Base-by-base conservation (phyloP, 2,329 filamentous ascomycete species). In the Ramularia endophylla region DNA sequence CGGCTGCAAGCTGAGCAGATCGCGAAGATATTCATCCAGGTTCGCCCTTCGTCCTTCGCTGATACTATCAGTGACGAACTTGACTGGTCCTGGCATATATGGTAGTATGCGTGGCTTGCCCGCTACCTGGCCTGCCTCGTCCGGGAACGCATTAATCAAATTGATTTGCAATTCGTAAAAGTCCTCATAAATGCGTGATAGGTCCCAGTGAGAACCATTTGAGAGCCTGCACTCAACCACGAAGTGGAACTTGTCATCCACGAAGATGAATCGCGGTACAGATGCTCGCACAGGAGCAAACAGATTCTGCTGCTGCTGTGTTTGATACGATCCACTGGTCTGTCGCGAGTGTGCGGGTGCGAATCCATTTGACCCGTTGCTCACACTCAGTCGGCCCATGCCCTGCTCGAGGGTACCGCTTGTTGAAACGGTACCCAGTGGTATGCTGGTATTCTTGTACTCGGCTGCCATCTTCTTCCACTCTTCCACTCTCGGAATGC, bases 391-490 rank as follows among this genome's bases (percentile, higher is more conserved):
- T 33, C 86, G 77, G 55, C 88, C 83, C 56, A 90, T 69, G 9
- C 74, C 71, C 52, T 77, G 74, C 53, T 75, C 69, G 40, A 71
- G 37, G 19, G 31, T 44, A 8, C 54, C 60, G 12, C 44, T 22
- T 39, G 50, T 57, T 22, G 59, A 53, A 94, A 90, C 66, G 90
- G 94, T 54, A 53, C 92, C 92, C 30, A 98, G 71, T 0, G 89
- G 90, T 61, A 98, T 97, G 67, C 92, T 97, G 64, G 89, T 95
- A 63, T 97, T 95, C 72, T 98, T 98, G 69, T 98, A 98, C 51
- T 95, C 90, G 41, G 90, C 90, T 0, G 92, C 89, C 87, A 95
- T 95, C 69, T 94, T 94, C 72, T 98, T 98, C 92, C 92, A 98
- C 58, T 98, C 92, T 61, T 98, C 92, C 3, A 98, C 92, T 57